Evolutionary conservation across 2,329 filamentous ascomycete genomes (phyloP).

Genomic region (Arthroderma sp.): DNA sequence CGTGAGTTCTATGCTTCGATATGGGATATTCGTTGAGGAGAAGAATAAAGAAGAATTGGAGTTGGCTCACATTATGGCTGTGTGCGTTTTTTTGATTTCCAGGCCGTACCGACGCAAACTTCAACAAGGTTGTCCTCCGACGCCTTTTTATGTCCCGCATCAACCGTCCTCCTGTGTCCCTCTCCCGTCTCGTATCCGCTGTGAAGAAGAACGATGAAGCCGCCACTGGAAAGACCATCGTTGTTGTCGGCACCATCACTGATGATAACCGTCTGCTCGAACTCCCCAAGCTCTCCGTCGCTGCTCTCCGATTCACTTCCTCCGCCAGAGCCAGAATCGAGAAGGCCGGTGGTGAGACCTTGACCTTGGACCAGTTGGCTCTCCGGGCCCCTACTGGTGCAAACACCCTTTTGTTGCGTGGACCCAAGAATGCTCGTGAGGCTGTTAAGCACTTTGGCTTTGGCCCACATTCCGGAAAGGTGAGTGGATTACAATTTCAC

Average conservation of each 20-base stretch:
- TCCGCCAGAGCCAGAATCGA: conserved; percentile 87
- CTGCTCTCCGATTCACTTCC: conserved; percentile 90
- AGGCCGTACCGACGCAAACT: conserved; percentile 92
- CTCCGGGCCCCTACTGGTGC: conserved; percentile 86
- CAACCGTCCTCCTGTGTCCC: conserved; percentile 89
- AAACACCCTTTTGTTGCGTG: conserved; percentile 94
- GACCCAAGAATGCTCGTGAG: conserved; percentile 96
- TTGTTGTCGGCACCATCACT: conserved; percentile 88
- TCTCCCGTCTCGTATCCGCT: conserved; percentile 75
- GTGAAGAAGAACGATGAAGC: conserved; percentile 30
- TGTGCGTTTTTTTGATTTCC: conserved; percentile 9
- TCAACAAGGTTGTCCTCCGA: conserved; percentile 98
- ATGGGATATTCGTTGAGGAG: not conserved
- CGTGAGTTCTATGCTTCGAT: conserved; percentile 47
- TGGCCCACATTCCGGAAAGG: conserved; percentile 96
- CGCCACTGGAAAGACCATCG: conserved; percentile 61
- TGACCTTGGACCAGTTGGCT: conserved; percentile 96
- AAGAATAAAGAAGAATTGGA: conserved; percentile 4
- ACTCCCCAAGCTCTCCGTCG: conserved; percentile 84
- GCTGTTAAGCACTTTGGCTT: conserved; percentile 99
- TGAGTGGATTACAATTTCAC: conserved; percentile 28
- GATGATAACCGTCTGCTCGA: conserved; percentile 91
- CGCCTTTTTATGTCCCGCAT: conserved; percentile 97
- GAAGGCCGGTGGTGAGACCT: conserved; percentile 84
- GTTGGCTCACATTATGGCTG: not conserved